Evolutionary conservation across 306 rosid genomes (phyloP).

Genomic region (Dalbergia cultrata): DNA sequence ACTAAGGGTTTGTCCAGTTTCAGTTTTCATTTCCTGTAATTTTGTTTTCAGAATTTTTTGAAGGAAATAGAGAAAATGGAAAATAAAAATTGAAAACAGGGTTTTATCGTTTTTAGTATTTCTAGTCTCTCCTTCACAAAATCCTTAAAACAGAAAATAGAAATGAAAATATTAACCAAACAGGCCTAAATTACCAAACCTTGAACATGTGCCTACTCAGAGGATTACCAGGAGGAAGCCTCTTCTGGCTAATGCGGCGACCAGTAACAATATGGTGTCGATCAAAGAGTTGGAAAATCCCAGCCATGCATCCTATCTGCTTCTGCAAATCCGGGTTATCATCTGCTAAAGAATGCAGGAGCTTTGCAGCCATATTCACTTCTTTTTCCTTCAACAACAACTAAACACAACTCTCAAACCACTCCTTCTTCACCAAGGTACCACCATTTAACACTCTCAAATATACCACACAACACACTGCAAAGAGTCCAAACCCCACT

Average conservation of each 20-base stretch:
- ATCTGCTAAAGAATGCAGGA: constrained; percentile 79
- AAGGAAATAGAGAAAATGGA: no score
- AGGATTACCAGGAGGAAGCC: constrained; percentile 65
- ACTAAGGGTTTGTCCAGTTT: not conserved
- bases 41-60: no score
- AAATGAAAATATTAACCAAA: not conserved
- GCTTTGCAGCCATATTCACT: constrained; percentile 77
- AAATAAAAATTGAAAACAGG: no score
- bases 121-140: no score
- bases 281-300: constrained; percentile 79
- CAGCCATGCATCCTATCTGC: constrained; percentile 89
- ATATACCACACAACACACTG: constrained; percentile 43
- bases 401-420: constrained; percentile 39
- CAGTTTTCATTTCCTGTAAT: no score
- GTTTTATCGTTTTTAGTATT: no score
- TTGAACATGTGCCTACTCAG: not conserved
- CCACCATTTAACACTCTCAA: constrained; percentile 32
- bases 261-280: constrained; percentile 62
- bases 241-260: constrained; percentile 62
- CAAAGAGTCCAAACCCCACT: constrained; percentile 33
- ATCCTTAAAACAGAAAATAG: no score
- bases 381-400: not conserved
- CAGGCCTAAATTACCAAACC: not conserved
- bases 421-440: constrained; percentile 45
- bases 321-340: constrained; percentile 80